phyloP scores from a whole-genome alignment of 1,284 basidiomycete genomes.

The Phylloboletellus chloephorus region DNA sequence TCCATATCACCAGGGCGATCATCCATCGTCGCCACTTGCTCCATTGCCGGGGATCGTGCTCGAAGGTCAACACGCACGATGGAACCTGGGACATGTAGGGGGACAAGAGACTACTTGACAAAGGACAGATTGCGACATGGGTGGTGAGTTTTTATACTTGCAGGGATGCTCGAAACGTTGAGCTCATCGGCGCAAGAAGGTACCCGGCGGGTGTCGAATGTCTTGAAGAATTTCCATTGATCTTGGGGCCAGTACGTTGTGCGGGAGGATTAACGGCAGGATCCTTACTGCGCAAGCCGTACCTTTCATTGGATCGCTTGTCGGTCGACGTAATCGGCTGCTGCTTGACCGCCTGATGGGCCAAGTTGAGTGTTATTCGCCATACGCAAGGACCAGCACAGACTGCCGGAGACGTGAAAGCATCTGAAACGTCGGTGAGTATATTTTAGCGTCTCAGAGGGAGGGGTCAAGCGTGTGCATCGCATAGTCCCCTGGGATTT shows the following conservation, averaged over 20 bases:
- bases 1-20: conserved; percentile 25
- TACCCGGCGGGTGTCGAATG: not conserved
- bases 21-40: conserved; percentile 24
- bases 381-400: too few relatives aligned
- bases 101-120: conserved; percentile 3
- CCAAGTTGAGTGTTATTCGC: not conserved
- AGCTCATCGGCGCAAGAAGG: not conserved
- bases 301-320: conserved; percentile 9
- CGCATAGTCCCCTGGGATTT: too few relatives aligned
- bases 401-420: too few relatives aligned
- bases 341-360: not conserved
- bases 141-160: conserved; percentile 9
- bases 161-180: conserved; percentile 2
- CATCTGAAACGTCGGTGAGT: too few relatives aligned
- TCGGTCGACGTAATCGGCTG: conserved; percentile 13
- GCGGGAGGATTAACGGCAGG: conserved; percentile 1
- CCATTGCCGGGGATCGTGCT: conserved; percentile 26
- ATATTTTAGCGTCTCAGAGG: too few relatives aligned
- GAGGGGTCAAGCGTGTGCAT: too few relatives aligned
- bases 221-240: conserved; percentile 6
- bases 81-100: conserved; percentile 19
- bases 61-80: conserved; percentile 15
- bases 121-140: conserved; percentile 3
- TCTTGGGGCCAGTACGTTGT: conserved; percentile 3
- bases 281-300: conserved; percentile 1